phyloP scores from a whole-genome alignment of 805 yeast genomes.

The Brettanomyces anomalus region DNA sequence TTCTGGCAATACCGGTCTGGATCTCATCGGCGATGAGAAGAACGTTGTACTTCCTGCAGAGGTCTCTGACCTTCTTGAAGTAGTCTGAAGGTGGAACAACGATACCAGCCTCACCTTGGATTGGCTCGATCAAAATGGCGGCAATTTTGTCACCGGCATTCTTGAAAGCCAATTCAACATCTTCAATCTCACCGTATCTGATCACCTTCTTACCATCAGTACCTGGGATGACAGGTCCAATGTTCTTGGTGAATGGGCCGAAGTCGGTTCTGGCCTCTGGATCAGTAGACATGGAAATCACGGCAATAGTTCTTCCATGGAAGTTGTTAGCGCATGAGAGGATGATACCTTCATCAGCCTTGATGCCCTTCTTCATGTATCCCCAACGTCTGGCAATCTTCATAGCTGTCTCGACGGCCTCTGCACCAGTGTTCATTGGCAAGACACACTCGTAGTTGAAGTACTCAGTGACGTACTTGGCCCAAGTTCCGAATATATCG shows the following conservation, averaged over 20 bases:
- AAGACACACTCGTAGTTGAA: constrained; percentile 87
- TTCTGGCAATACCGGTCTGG: constrained; percentile 96
- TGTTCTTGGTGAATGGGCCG: constrained; percentile 82
- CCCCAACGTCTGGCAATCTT: constrained; percentile 98
- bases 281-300: constrained; percentile 93
- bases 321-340: constrained; percentile 84
- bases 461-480: constrained; percentile 80
- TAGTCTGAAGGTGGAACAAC: constrained; percentile 87
- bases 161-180: constrained; percentile 72
- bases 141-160: constrained; percentile 85
- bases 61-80: constrained; percentile 57
- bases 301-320: constrained; percentile 95
- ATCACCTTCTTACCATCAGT: constrained; percentile 47
- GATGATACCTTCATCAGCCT: constrained; percentile 76
- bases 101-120: constrained; percentile 98
- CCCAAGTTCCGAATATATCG: constrained; percentile 78
- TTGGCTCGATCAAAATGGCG: constrained; percentile 88
- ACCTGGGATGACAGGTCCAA: constrained; percentile 81
- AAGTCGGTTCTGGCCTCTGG: constrained; percentile 83
- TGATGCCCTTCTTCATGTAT: constrained; percentile 76
- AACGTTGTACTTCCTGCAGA: constrained; percentile 78
- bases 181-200: constrained; percentile 82
- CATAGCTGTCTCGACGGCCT: constrained; percentile 93
- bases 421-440: constrained; percentile 99
- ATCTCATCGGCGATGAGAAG: constrained; percentile 92